A percentile compares a stretch with the other conserved stretches of the same genome.
These are phyloP conservation scores for Xylaria bambusicola DNA, from an alignment of 495 filamentous ascomycete species.

Conservation along the genomic window DNA sequence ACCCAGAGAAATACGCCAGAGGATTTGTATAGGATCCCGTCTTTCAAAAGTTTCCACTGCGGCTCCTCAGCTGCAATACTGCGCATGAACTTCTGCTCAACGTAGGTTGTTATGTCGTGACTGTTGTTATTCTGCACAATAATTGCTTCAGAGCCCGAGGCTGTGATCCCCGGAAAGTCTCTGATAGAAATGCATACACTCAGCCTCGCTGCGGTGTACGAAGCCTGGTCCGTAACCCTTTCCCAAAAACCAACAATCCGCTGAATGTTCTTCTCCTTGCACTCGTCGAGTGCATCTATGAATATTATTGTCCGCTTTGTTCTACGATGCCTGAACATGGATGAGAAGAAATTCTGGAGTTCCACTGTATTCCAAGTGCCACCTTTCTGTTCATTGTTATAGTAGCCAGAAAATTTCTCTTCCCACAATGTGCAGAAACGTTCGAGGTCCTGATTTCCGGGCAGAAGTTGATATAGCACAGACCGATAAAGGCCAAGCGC, in stretches of 20 bases:
- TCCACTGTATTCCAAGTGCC: conserved; percentile 11
- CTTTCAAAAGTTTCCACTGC: not conserved
- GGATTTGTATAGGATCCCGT: conserved; percentile 14
- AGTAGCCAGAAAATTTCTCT: too few species aligned
- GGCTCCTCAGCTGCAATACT: not conserved
- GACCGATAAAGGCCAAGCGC: conserved; percentile 40
- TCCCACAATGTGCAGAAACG: conserved; percentile 5
- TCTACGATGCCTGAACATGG: too few species aligned
- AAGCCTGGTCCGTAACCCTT: too few species aligned
- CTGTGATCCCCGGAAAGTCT: not conserved
- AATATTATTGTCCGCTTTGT: conserved; percentile 34
- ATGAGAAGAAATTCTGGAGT: too few species aligned
- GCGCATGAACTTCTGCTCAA: conserved; percentile 7
- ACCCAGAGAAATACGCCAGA: conserved; percentile 26
- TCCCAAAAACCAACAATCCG: too few species aligned
- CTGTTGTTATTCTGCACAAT: conserved; percentile 11
- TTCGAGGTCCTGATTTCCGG: conserved; percentile 21
- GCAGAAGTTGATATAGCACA: conserved; percentile 49
- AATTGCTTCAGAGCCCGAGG: not conserved
- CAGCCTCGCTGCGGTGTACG: too few species aligned
- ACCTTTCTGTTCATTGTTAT: conserved; percentile 12
- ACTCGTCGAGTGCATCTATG: conserved; percentile 59
- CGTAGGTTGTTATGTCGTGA: conserved; percentile 14
- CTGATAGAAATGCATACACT: not conserved
- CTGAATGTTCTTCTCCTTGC: conserved; percentile 24